Base-by-base conservation (phyloP, 768 basidiomycete genomes). In the Russula sp. region DNA sequence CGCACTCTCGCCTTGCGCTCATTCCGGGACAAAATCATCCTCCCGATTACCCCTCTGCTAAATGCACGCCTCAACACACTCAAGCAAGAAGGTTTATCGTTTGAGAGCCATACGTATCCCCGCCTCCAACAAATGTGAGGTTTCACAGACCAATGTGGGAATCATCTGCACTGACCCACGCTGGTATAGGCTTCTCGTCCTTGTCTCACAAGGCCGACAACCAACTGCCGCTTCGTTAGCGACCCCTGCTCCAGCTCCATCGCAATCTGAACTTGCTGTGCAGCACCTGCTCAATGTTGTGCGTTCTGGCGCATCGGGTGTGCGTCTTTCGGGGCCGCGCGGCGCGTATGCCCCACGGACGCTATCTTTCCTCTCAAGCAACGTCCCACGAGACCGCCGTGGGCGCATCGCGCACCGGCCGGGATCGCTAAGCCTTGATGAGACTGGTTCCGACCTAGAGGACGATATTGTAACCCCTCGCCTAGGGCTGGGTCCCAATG, bases 91-190 rank as follows among this genome's bases (percentile, higher is more conserved):
- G 78, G 75, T 47, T 75, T 82, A 45, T 75, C 54, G 42, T 55
- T 81, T 38, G 83, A 86, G 56, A 77, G 78, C 2, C 72, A 78
- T 13, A 78, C 80, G 2, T 82, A 84, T 62, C 87, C 89, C 18
- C 81, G 88, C 25, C 72, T 93, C 22, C 89, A 90, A 65, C 90
- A 93, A 72, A 92, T 93, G 90, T 88, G 68, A 52, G 82, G 32
- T 5, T 22, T 29, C 34, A 10, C 10, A 11, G 16, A 20, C 39
- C 5, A 13, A 25, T 25, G 11, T 5, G 41, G 32, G 50, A 29
- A 29, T 45, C 25, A 53, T 60, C 13, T n/a, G 25, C 18, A 50
- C 35, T 56, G 32, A 49, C 34, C 58, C 69, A 36, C 66, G 48
- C 62, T 18, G 8, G 36, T 41, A 9, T 63, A 89, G 86, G 86